phyloP scores from a whole-genome alignment of 2,329 filamentous ascomycete genomes.

The Dichotomopilus funicola region DNA sequence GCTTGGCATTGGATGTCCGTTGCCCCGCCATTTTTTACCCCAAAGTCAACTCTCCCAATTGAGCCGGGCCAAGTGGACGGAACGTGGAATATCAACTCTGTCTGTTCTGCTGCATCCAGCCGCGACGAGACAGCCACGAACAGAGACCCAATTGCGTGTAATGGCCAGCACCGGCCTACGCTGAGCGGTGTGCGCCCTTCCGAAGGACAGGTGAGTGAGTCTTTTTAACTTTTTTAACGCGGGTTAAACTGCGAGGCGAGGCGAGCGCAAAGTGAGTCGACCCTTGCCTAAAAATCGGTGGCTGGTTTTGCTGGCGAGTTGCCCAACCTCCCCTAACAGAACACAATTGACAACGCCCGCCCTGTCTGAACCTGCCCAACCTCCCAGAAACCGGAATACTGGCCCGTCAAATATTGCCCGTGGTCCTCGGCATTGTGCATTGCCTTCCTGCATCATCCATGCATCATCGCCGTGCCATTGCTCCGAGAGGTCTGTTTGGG shows the following conservation, averaged over 20 bases:
- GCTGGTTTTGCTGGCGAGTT: conserved; percentile 16
- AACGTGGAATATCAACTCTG: too few species aligned
- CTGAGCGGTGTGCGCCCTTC: neutral
- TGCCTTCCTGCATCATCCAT: conserved; percentile 27
- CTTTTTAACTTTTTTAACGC: too few species aligned
- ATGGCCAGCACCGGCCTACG: too few species aligned
- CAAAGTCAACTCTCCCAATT: too few species aligned
- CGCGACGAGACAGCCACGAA: too few species aligned
- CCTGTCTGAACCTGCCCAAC: conserved; percentile 11
- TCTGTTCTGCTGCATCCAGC: too few species aligned
- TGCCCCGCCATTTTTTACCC: too few species aligned
- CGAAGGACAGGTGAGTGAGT: too few species aligned
- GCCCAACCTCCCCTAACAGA: conserved; percentile 11
- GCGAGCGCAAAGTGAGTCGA: neutral
- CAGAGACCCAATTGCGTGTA: too few species aligned
- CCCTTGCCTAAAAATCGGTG: conserved; percentile 30
- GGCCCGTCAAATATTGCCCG: conserved; percentile 24
- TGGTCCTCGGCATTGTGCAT: conserved; percentile 27
- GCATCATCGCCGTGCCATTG: conserved; percentile 7
- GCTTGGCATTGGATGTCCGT: too few species aligned
- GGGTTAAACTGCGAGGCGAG: neutral
- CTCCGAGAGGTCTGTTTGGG: conserved; percentile 23
- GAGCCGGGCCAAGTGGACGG: too few species aligned
- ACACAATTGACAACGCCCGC: neutral
- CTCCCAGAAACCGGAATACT: conserved; percentile 5